phyloP scores from a whole-genome alignment of 192 early-diverging fungal species.

The Umbelopsis sp. region DNA sequence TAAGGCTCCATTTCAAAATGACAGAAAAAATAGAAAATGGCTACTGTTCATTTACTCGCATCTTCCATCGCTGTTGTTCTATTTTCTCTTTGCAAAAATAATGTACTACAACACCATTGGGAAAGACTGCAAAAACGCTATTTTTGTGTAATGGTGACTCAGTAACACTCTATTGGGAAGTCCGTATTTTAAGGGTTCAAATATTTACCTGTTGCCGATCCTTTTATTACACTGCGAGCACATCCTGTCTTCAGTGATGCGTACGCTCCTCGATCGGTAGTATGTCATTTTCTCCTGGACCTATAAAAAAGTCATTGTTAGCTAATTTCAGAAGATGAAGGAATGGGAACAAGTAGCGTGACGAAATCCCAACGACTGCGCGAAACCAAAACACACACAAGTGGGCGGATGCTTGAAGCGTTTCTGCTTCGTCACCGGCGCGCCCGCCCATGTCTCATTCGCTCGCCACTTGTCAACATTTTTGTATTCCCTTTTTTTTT shows the following conservation, averaged over 20 bases:
- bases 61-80: slow-evolving; percentile 41
- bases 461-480: too few species aligned
- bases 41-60: neutral
- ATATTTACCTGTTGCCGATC: slow-evolving; percentile 59
- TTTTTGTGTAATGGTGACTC: slow-evolving; percentile 2
- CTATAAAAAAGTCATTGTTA: slow-evolving; percentile 36
- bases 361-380: neutral
- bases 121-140: slow-evolving; percentile 77
- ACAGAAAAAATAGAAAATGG: neutral
- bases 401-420: too few species aligned
- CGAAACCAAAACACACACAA: too few species aligned
- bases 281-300: slow-evolving; percentile 66
- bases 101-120: slow-evolving; percentile 73
- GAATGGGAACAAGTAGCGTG: neutral
- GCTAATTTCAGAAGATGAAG: too few species aligned
- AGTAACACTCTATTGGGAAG: neutral
- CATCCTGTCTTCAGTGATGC: slow-evolving; percentile 76
- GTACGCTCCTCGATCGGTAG: slow-evolving; percentile 60
- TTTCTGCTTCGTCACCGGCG: too few species aligned
- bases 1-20: neutral
- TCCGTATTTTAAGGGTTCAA: neutral
- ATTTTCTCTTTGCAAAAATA: slow-evolving; percentile 70
- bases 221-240: slow-evolving; percentile 71
- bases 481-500: neutral
- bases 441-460: too few species aligned